Base-by-base conservation (phyloP, 495 filamentous ascomycete genomes). In the Annulohypoxylon moriforme region DNA sequence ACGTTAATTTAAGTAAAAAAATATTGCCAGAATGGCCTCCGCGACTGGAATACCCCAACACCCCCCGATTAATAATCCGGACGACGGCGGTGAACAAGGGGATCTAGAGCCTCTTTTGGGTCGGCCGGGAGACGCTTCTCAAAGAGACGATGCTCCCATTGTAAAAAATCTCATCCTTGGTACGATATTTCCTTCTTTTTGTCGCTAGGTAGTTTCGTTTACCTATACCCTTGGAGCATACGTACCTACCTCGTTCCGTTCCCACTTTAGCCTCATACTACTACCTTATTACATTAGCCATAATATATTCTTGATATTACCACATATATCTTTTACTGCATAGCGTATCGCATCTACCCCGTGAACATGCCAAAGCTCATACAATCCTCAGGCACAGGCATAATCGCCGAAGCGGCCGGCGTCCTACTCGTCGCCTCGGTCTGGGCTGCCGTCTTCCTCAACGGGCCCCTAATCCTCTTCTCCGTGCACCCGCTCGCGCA, bases 401-500 rank as follows among this genome's bases (percentile, higher is more conserved):
- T 77, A 40, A 58, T 82, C 27, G 74, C 79, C 61, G 80, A 83
- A 50, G 24, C 70, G 31, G 84, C 78, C 58, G 73, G 71, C 53
- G 13, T 80, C 61, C 77, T 97, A 86, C 87, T 97, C 52, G 82
- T 88, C 27, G 87, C 85, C 18, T 85, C 93, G 27, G 84, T 97
- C 70, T 96, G 91, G 91, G 87, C 88, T 29, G 86, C 84, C 63
- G 85, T 97, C 70, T 88, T 97, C 77, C 84, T 87, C 25, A 79
- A 83, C 56, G 80, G 88, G 31, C 82, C 85, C 18, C 72, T 92
- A 33, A 87, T 91, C 0, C 85, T 97, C 62, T 95, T 98, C 83
- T 91, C 92, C 4, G 86, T 91, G 0, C 95, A 98, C 81, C 95
- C 95, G 78, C 88, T 97, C 49, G 88, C 96, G 62, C 94, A 95